These are phyloP conservation scores for Pinus tabuliformis DNA, from an alignment of 75 land plant species.

Conservation along the genomic window DNA sequence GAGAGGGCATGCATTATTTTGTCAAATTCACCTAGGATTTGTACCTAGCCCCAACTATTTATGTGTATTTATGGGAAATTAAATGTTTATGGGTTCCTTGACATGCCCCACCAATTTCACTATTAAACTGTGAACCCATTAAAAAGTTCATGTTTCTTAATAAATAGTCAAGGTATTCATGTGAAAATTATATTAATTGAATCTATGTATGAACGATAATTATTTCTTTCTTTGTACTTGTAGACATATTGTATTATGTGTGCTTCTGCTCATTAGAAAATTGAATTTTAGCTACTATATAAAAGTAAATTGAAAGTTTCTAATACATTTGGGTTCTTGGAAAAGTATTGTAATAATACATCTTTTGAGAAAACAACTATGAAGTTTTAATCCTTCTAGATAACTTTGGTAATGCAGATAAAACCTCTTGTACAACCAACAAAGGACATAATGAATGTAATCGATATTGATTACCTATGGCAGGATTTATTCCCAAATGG, in stretches of 20 bases:
- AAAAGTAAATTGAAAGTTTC: conserved; percentile 29
- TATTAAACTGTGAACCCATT: too few species aligned
- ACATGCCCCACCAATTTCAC: too few species aligned
- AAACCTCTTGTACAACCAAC: conserved; percentile 89
- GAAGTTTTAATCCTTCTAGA: not conserved
- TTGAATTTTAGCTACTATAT: conserved; percentile 80
- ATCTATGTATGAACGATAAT: not conserved
- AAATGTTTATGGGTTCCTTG: not conserved
- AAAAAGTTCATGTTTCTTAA: too few species aligned
- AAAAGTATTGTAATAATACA: not conserved
- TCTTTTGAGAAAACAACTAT: not conserved
- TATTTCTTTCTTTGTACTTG: not conserved
- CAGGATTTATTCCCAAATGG: conserved; percentile 89
- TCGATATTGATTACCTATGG: conserved; percentile 52
- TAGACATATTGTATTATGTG: conserved; percentile 87
- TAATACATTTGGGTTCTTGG: not conserved
- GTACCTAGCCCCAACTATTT: too few species aligned
- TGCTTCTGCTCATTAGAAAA: conserved; percentile 64
- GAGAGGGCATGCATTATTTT: too few species aligned
- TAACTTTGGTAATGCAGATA: conserved; percentile 48
- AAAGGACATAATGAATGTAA: conserved; percentile 69
- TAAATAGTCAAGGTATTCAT: too few species aligned
- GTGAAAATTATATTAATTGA: too few species aligned
- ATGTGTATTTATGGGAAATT: too few species aligned
- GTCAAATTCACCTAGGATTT: too few species aligned